A percentile compares a stretch with the other conserved stretches of the same genome.
Evolutionary conservation across 495 filamentous ascomycete species (phyloP).

Genomic region (Geopyxis carbonaria): DNA sequence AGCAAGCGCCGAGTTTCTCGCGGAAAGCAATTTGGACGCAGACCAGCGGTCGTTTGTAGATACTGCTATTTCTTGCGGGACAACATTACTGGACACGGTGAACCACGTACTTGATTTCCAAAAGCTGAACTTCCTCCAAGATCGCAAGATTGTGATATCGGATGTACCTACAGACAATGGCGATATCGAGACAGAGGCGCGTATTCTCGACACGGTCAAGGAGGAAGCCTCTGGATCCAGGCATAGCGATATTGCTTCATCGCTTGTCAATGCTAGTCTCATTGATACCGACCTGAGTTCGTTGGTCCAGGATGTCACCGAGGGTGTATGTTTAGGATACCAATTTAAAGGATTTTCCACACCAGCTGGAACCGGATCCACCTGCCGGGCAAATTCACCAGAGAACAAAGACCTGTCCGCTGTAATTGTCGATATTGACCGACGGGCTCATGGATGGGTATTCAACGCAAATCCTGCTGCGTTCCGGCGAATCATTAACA

Average conservation of each 20-base stretch:
- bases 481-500: slow-evolving; percentile 60
- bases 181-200: neutral
- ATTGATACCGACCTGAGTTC: slow-evolving; percentile 30
- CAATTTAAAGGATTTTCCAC: slow-evolving; percentile 23
- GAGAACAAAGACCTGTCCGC: slow-evolving; percentile 30
- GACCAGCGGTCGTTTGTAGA: slow-evolving; percentile 48
- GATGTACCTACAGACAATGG: slow-evolving; percentile 4
- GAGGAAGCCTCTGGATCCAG: neutral
- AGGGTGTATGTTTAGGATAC: slow-evolving; percentile 41
- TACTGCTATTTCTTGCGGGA: slow-evolving; percentile 57
- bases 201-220: neutral
- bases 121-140: slow-evolving; percentile 37
- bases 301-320: slow-evolving; percentile 42
- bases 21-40: slow-evolving; percentile 34
- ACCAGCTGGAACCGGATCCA: slow-evolving; percentile 10
- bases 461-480: slow-evolving; percentile 57
- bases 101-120: slow-evolving; percentile 60
- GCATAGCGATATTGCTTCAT: neutral
- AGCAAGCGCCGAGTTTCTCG: slow-evolving; percentile 53
- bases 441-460: slow-evolving; percentile 35
- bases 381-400: too few relatives aligned
- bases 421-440: slow-evolving; percentile 47
- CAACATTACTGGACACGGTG: slow-evolving; percentile 62
- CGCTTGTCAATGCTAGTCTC: neutral
- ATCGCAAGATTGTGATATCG: neutral